These are phyloP conservation scores for Backusella tarrabulga DNA, from an alignment of 192 early-diverging fungal genomes.

Conservation along the genomic window DNA sequence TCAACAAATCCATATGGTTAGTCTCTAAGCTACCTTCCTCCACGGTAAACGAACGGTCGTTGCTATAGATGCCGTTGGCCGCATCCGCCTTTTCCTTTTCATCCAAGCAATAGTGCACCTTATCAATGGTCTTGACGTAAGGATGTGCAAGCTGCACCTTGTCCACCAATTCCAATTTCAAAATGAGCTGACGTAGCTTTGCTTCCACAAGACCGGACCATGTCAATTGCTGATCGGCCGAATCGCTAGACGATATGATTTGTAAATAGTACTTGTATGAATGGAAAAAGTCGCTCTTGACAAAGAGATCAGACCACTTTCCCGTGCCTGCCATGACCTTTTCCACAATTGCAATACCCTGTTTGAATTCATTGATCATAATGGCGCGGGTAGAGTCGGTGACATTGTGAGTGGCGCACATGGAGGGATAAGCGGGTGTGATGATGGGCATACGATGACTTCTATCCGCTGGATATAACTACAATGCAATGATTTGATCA, in stretches of 20 bases:
- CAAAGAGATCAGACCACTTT: slow-evolving; percentile 84
- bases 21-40: slow-evolving; percentile 34
- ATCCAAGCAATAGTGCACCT: slow-evolving; percentile 56
- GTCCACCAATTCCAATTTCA: slow-evolving; percentile 78
- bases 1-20: slow-evolving; percentile 21
- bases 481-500: too few species aligned
- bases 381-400: slow-evolving; percentile 81
- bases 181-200: slow-evolving; percentile 81
- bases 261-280: slow-evolving; percentile 89
- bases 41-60: slow-evolving; percentile 37
- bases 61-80: slow-evolving; percentile 60
- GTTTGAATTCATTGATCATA: slow-evolving; percentile 82
- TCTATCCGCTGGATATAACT: slow-evolving; percentile 74
- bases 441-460: slow-evolving; percentile 96
- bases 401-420: slow-evolving; percentile 98
- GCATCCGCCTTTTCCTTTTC: slow-evolving; percentile 67
- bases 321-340: slow-evolving; percentile 73
- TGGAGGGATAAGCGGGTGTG: slow-evolving; percentile 97
- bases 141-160: slow-evolving; percentile 80
- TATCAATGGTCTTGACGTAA: slow-evolving; percentile 86
- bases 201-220: slow-evolving; percentile 94
- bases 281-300: slow-evolving; percentile 86
- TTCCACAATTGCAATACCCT: slow-evolving; percentile 73
- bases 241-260: slow-evolving; percentile 76
- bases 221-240: slow-evolving; percentile 70